Conservation (phyloP, 495 filamentous ascomycete genomes). For the Usnea hakonensis region DNA sequence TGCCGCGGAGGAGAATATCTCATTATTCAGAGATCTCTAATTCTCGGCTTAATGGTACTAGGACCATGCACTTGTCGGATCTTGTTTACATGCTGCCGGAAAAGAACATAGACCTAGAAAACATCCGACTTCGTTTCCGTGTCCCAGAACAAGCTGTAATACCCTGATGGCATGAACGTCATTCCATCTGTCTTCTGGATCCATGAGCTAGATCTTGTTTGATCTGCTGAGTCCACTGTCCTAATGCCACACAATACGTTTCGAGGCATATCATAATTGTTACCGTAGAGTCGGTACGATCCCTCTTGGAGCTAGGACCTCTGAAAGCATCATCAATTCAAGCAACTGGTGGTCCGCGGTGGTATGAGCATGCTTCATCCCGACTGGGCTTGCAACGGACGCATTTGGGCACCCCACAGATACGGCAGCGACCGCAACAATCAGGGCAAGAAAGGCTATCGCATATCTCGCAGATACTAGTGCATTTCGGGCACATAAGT, state of each 20-base stretch:
- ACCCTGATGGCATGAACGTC: neutral
- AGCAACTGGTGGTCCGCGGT: neutral
- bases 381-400: neutral
- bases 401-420: constrained; percentile 31
- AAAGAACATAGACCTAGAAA: no score
- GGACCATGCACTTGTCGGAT: no score
- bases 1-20: no score
- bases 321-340: neutral
- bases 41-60: no score
- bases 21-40: no score
- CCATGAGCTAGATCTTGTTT: neutral
- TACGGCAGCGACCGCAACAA: constrained; percentile 31
- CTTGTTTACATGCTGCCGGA: no score
- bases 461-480: constrained; percentile 1
- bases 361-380: neutral
- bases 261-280: neutral
- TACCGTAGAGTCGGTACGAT: neutral
- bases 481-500: constrained; percentile 20
- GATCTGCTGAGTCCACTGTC: neutral
- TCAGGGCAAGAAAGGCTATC: constrained; percentile 15
- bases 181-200: neutral
- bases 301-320: neutral
- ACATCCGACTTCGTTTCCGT: neutral
- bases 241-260: neutral
- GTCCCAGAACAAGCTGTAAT: neutral